Conservation (phyloP, 106 monocot species). For the Phalaenopsis equestris region DNA sequence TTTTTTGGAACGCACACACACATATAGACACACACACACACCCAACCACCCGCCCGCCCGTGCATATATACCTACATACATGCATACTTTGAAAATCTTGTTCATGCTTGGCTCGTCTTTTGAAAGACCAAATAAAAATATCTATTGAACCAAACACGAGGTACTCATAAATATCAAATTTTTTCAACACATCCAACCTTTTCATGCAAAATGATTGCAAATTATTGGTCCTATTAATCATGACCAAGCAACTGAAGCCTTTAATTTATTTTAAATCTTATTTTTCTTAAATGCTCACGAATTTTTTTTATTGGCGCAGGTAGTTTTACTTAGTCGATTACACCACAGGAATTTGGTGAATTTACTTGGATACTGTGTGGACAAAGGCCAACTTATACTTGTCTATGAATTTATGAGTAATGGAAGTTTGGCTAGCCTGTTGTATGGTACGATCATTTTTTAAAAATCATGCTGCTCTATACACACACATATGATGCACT, state of each 20-base stretch:
- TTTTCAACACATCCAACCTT: not conserved
- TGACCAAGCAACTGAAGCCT: not conserved
- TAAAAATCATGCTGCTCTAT: not conserved
- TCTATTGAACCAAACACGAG: not conserved
- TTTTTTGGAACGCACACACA: not conserved
- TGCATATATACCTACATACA: not conserved
- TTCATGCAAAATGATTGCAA: not conserved
- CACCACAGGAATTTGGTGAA: slow-evolving; percentile 98
- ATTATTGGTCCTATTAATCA: not conserved
- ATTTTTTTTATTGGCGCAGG: slow-evolving; percentile 23
- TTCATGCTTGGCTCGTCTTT: not conserved
- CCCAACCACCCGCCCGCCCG: no score
- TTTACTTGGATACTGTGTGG: slow-evolving; percentile 90
- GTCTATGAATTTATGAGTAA: slow-evolving; percentile 97
- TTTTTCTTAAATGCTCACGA: not conserved
- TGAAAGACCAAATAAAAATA: not conserved
- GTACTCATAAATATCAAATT: not conserved
- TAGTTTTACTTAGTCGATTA: slow-evolving; percentile 72
- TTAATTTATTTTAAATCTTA: not conserved
- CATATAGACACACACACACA: no score
- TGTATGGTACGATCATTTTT: slow-evolving; percentile 51
- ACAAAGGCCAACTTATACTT: slow-evolving; percentile 77
- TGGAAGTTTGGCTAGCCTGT: slow-evolving; percentile 76
- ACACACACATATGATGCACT: no score
- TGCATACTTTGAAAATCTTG: not conserved